Base-by-base conservation (phyloP, 2,329 filamentous ascomycete genomes). In the Fusarium armeniacum region DNA sequence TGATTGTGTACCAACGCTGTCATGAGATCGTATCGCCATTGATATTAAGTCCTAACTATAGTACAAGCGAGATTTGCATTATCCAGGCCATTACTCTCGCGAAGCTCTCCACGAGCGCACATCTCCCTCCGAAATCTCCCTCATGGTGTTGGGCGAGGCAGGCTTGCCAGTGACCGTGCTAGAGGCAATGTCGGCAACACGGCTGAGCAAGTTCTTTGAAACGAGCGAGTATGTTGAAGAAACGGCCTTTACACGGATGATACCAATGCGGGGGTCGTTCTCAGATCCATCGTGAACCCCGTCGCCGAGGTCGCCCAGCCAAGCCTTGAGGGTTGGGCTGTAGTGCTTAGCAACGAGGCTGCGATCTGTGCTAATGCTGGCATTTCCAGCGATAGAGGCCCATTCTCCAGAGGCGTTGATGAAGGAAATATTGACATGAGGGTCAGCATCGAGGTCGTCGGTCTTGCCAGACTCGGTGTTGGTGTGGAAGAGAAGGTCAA, bases 381-480 rank as follows among this genome's bases (percentile, higher is more conserved):
- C 90, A 1, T 83, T 85, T 52, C 94, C 94, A n/a, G 91, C 91
- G 66, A 97, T 83, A 4, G 92, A 96, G 1, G 93, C 93, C 94
- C 94, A 97, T 79, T 95, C 90, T 72, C 93, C 93, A 4, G 88
- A 87, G 70, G 81, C 79, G 78, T 91, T 91, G 72, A 95, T 85
- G 84, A 97, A 97, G 49, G 91, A 88, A 70, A 97, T 86, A 83
- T 97, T 97, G 82, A 94, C 86, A 72, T 92, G 87, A 0, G 90
- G 83, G 79, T 97, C 90, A 59, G 84, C 83, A 59, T 87, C 84
- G 43, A 97, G 86, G 76, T 97, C 93, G 79, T 93, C 87, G 7
- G 93, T 94, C 85, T 97, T 97, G 81, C 93, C 89, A 12, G 92
- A 94, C 78, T 95, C 92, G 67, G 93, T 94, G 84, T 97, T 97